Evolutionary conservation across 495 filamentous ascomycete species (phyloP), one percentile per base, ranked within the genome.

Genomic region (Penicillium tannophilum): DNA sequence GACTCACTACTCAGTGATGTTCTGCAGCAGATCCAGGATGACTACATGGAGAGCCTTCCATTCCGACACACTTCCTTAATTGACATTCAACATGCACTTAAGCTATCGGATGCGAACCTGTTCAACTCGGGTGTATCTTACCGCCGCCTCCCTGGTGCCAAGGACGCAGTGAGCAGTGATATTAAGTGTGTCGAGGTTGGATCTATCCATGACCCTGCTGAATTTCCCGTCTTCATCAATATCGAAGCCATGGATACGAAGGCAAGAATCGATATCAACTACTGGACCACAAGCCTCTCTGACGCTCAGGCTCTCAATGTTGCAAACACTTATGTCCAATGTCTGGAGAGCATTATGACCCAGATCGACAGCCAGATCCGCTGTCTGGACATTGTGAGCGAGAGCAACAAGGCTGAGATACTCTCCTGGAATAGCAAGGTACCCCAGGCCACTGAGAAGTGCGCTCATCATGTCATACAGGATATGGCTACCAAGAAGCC

Each of bases 221-320:
- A 86, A 64, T 82, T 82, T 59, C 73, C 75, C 8, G 63, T 86
- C 1, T 83, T 76, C 35, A 66, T 85, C 53, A 84, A 84, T 57
- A 74, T 86, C 24, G 83, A 85, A 55, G 72, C 77, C 0, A 66
- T 72, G 14, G 78, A 81, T 28, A 68, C 73, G 4, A 65, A 71
- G 4, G 79, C 76, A 9, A 63, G 65, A 0, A 79, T 86, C 48
- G 78, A 84, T 31, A 42, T 86, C 6, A 83, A 84, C 55, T 84
- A 83, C 65, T 86, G 83, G 83, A 84, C 81, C 0, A 78, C 79
- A 48, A 63, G 60, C 24, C 61, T 82, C 9, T 82, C 78, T 0
- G 72, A 76, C 56, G 64, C 64, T 3, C 80, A 85, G 56, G 83
- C 82, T n/a, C 47, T 59, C n/a, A 79, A 81, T 56, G 76, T 86